phyloP scores from a whole-genome alignment of 495 filamentous ascomycete species.

The Neurospora sp. region DNA sequence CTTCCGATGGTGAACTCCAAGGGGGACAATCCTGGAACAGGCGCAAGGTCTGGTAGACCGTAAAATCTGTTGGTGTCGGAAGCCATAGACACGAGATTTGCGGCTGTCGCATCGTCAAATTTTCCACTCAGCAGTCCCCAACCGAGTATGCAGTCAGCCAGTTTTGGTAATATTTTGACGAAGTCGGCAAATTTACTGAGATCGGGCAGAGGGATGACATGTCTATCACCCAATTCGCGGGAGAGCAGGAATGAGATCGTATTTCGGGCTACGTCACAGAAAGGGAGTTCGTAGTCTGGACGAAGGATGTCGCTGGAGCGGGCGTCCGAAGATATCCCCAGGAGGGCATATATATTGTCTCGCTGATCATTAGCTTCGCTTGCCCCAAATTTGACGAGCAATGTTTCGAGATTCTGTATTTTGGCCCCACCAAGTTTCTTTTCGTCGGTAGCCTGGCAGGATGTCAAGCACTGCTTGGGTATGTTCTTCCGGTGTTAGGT shows the following conservation, averaged over 20 bases:
- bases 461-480: slow-evolving; percentile 28
- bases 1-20: no score
- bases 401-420: slow-evolving; percentile 16
- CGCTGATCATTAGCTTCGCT: slow-evolving; percentile 21
- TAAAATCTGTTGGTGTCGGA: no score
- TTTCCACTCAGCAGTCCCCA: no score
- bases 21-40: no score
- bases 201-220: no score
- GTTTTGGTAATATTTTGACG: no score
- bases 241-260: not conserved
- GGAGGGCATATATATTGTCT: slow-evolving; percentile 27
- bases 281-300: fast-evolving
- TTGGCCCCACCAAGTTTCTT: slow-evolving; percentile 21
- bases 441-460: slow-evolving; percentile 19
- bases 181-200: no score
- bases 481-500: not conserved
- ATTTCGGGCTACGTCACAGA: not conserved
- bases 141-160: no score
- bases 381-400: slow-evolving; percentile 19
- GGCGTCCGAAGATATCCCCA: slow-evolving; percentile 19
- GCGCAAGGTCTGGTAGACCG: no score
- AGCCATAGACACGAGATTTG: no score
- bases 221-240: no score
- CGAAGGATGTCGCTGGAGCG: not conserved
- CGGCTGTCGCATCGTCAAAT: no score